Evolutionary conservation across 106 monocot species (phyloP), one percentile per base, ranked within the genome.

Genomic region (Dioscorea dumetorum): DNA sequence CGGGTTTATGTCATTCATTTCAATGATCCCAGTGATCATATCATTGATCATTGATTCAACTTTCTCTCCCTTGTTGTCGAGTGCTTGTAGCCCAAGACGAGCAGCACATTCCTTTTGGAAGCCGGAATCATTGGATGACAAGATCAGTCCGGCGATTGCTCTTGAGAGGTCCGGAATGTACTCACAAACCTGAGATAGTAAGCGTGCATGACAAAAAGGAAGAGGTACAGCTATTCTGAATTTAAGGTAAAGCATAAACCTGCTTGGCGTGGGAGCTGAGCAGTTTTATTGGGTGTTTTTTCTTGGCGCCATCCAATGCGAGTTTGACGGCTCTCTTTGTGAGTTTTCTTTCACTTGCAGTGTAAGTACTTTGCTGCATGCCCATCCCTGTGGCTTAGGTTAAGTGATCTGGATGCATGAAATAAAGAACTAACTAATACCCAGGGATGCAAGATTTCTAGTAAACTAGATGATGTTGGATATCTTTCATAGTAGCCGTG

Each of bases 261-360:
- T 81, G 14, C 69, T n/a, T 50, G 19, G 88, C 76, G 70, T 72
- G 83, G 11, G 65, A 70, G 41, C 83, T 86, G 52, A 91, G 74
- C 69, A 95, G 80, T 61, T 73, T 66, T 50, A 73, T 81, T 6
- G 70, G 62, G 63, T 84, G 49, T 61, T 81, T 84, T 32, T 62
- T 69, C 83, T 95, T 95, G 66, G 91, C 70, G 57, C 84, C 84
- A 67, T 76, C 79, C 62, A 95, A 60, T 58, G 91, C 95, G 54
- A 67, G 28, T 65, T 82, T 86, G 23, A 86, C 57, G 24, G 91
- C 91, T 57, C 80, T 85, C 52, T 78, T 88, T 3, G 88, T 50
- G 20, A 86, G 72, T 62, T 75, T 75, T 60, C 64, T 77, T 6
- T 79, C 75, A 61, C 77, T 50, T 64, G 56, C 17, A 53, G 23